phyloP scores from a whole-genome alignment of 768 basidiomycete genomes.

The Rhizopogon vulgaris region DNA sequence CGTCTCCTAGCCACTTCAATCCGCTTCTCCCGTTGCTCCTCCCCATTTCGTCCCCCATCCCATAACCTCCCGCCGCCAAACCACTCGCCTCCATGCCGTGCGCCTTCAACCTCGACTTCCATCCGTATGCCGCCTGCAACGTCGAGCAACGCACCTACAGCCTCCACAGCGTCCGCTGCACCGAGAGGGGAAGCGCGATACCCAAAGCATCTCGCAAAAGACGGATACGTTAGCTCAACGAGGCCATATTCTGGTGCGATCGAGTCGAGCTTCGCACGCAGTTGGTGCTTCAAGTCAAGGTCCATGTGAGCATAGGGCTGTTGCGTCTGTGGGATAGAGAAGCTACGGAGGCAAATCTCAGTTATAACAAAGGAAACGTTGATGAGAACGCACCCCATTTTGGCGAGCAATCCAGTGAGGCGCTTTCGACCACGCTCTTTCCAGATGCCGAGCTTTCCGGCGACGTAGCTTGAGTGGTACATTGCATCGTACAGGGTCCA shows the following conservation, averaged over 20 bases:
- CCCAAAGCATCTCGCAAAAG: slow-evolving; percentile 89
- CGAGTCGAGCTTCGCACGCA: slow-evolving; percentile 77
- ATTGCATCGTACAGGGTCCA: slow-evolving; percentile 99
- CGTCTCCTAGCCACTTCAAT: slow-evolving; percentile 13
- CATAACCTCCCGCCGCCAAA: slow-evolving; percentile 81
- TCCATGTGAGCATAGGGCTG: slow-evolving; percentile 96
- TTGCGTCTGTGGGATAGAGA: slow-evolving; percentile 91
- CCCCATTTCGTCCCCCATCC: slow-evolving; percentile 45
- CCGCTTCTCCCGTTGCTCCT: slow-evolving; percentile 29
- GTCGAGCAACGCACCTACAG: slow-evolving; percentile 79
- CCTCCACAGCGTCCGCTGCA: slow-evolving; percentile 91
- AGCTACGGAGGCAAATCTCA: slow-evolving; percentile 41
- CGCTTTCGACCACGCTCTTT: slow-evolving; percentile 88
- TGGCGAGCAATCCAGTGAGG: slow-evolving; percentile 87
- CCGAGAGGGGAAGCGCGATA: slow-evolving; percentile 84
- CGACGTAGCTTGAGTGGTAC: slow-evolving; percentile 96
- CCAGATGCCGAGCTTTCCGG: slow-evolving; percentile 94
- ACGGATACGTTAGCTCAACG: slow-evolving; percentile 87
- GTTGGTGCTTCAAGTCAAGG: slow-evolving; percentile 78
- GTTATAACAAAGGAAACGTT: not conserved
- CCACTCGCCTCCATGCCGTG: slow-evolving; percentile 92
- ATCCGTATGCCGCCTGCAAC: slow-evolving; percentile 87
- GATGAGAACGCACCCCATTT: slow-evolving; percentile 75
- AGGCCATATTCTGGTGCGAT: slow-evolving; percentile 95
- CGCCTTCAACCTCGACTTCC: slow-evolving; percentile 86